These are phyloP conservation scores for Porodaedalea pini DNA, from an alignment of 1,284 basidiomycete species.

Conservation along the genomic window DNA sequence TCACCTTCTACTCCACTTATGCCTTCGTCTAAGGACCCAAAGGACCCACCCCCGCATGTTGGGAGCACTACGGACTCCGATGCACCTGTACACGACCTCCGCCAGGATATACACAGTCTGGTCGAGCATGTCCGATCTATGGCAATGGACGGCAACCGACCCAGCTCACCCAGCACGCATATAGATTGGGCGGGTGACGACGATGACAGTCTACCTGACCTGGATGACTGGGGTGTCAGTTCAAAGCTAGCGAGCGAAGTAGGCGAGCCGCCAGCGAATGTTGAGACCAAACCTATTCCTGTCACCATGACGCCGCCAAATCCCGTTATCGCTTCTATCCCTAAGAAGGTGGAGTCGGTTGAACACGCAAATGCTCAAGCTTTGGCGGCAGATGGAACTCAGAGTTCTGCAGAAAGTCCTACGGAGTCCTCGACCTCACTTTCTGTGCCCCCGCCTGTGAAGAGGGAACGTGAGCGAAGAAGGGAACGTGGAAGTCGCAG, in stretches of 20 bases:
- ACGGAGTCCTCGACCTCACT: background rate
- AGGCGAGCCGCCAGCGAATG: background rate
- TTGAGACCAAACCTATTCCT: background rate
- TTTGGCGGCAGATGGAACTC: background rate
- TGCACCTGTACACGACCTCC: conserved; percentile 16
- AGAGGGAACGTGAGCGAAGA: conserved; percentile 14
- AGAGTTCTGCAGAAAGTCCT: background rate
- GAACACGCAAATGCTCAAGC: background rate
- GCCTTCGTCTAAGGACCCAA: conserved; percentile 3
- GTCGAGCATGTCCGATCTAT: conserved; percentile 25
- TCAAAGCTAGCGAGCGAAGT: conserved; percentile 27
- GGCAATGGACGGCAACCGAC: conserved; percentile 22
- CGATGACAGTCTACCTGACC: conserved; percentile 74
- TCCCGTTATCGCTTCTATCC: background rate
- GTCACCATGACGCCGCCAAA: background rate
- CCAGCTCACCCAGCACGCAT: conserved; percentile 35
- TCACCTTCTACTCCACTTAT: conserved; percentile 6
- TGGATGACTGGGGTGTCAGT: conserved; percentile 76
- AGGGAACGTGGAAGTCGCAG: conserved; percentile 15
- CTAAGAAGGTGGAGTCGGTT: background rate
- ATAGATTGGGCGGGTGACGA: conserved; percentile 85
- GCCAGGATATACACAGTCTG: conserved; percentile 23
- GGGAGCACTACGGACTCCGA: background rate
- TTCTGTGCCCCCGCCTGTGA: background rate
- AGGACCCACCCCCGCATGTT: conserved; percentile 2